Evolutionary conservation across 1,139 yeast species (phyloP).

Genomic region (Waltiozyma sp.): DNA sequence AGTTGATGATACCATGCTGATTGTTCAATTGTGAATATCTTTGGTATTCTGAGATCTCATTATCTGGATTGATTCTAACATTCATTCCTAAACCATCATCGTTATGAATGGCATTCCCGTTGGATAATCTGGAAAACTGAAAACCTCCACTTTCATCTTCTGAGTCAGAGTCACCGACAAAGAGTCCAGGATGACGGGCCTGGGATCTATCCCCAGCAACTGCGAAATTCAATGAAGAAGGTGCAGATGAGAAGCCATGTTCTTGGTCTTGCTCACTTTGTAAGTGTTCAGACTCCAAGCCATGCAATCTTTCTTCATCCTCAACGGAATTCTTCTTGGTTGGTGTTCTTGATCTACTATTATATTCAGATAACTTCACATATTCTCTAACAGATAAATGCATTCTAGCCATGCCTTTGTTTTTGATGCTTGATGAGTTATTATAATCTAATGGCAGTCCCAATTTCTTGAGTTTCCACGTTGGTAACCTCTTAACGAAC

Average conservation of each 20-base stretch:
- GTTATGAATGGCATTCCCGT: slow-evolving; percentile 2
- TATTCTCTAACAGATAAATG: neutral
- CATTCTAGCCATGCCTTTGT: slow-evolving; percentile 7
- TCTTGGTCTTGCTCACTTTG: slow-evolving; percentile 1
- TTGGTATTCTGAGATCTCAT: slow-evolving; percentile 10
- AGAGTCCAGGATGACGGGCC: slow-evolving; percentile 2
- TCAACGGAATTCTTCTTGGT: neutral
- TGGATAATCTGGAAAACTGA: slow-evolving; percentile 8
- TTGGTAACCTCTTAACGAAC: slow-evolving; percentile 20
- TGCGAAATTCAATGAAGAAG: neutral
- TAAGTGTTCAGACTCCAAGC: neutral
- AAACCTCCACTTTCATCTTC: slow-evolving; percentile 11
- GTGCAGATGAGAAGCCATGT: neutral
- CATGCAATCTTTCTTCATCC: neutral
- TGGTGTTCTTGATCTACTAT: neutral
- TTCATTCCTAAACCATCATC: slow-evolving; percentile 18
- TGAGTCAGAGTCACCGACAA: slow-evolving; percentile 11
- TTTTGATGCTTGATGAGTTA: slow-evolving; percentile 9
- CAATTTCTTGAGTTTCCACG: slow-evolving; percentile 4
- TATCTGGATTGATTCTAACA: slow-evolving; percentile 5
- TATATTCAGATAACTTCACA: neutral
- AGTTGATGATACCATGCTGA: neutral
- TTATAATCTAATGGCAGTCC: slow-evolving; percentile 11
- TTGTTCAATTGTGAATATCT: neutral
- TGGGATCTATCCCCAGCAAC: neutral